A percentile compares a stretch with the other conserved stretches of the same genome.
These are phyloP conservation scores for Xylaria sp. DNA, from an alignment of 495 filamentous ascomycete species.

Conservation along the genomic window DNA sequence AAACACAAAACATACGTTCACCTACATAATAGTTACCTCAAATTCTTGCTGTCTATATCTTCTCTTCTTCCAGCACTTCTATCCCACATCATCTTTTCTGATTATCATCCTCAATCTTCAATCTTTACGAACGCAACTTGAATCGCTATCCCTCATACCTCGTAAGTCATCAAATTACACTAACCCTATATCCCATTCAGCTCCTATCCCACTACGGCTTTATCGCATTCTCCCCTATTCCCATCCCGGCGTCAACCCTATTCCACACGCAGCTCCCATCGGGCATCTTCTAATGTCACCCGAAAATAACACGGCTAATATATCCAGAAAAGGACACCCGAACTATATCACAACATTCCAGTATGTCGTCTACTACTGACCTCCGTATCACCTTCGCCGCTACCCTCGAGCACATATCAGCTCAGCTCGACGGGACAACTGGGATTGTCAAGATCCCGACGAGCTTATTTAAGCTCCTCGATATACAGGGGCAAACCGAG, in stretches of 20 bases:
- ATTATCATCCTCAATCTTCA: background rate
- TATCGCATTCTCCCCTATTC: too few species aligned
- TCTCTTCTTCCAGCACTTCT: background rate
- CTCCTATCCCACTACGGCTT: too few species aligned
- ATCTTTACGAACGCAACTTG: background rate
- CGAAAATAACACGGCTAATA: background rate
- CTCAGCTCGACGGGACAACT: constrained; percentile 12
- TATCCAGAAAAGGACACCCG: background rate
- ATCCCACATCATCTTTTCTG: background rate
- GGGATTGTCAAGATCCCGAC: background rate
- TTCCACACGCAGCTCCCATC: background rate
- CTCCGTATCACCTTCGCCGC: background rate
- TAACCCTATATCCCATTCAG: background rate
- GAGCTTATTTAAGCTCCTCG: background rate
- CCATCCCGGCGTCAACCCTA: too few species aligned
- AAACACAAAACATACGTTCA: background rate
- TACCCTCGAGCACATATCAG: background rate
- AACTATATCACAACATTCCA: too few species aligned
- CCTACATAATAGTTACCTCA: too few species aligned
- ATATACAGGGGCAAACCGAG: background rate
- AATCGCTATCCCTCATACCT: background rate
- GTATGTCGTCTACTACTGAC: background rate
- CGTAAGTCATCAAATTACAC: background rate
- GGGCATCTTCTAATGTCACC: background rate
- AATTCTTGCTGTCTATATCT: background rate